phyloP scores from a whole-genome alignment of 2,329 filamentous ascomycete genomes.

The Huntiella decipiens region DNA sequence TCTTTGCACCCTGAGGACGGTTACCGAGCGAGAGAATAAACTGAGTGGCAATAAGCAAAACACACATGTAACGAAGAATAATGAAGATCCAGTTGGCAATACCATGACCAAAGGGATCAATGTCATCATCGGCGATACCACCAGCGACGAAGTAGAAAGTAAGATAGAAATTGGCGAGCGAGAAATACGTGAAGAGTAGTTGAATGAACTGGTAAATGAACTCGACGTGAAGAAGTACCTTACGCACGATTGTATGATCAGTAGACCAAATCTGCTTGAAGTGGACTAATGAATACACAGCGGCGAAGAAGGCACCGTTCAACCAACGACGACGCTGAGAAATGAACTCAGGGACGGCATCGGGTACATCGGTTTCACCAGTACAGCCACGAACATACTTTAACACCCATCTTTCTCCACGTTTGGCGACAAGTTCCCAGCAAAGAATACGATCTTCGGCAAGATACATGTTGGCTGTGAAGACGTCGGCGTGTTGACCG shows the following conservation, averaged over 20 bases:
- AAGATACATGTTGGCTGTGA: conserved; percentile 98
- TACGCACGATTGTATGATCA: conserved; percentile 76
- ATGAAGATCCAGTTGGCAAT: conserved; percentile 74
- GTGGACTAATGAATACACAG: conserved; percentile 91
- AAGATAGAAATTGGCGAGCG: conserved; percentile 94
- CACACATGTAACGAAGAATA: conserved; percentile 65
- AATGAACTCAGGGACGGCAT: conserved; percentile 88
- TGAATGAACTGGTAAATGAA: conserved; percentile 90
- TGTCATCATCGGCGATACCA: conserved; percentile 54
- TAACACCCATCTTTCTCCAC: conserved; percentile 86
- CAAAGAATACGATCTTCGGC: conserved; percentile 97
- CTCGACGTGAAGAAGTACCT: conserved; percentile 82
- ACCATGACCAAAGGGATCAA: conserved; percentile 83
- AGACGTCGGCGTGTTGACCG: conserved; percentile 88
- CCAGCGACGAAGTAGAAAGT: conserved; percentile 97
- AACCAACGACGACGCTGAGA: conserved; percentile 93
- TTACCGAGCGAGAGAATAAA: conserved; percentile 96
- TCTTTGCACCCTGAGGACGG: conserved; percentile 81
- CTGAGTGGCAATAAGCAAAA: conserved; percentile 79
- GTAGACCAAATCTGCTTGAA: conserved; percentile 85
- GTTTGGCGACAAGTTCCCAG: conserved; percentile 92
- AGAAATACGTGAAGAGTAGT: conserved; percentile 92
- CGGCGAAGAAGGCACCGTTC: conserved; percentile 96
- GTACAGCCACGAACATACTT: conserved; percentile 96
- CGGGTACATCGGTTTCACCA: conserved; percentile 93